These are phyloP conservation scores for Dioscorea zingiberensis DNA, from an alignment of 106 monocot genomes.

Conservation along the genomic window DNA sequence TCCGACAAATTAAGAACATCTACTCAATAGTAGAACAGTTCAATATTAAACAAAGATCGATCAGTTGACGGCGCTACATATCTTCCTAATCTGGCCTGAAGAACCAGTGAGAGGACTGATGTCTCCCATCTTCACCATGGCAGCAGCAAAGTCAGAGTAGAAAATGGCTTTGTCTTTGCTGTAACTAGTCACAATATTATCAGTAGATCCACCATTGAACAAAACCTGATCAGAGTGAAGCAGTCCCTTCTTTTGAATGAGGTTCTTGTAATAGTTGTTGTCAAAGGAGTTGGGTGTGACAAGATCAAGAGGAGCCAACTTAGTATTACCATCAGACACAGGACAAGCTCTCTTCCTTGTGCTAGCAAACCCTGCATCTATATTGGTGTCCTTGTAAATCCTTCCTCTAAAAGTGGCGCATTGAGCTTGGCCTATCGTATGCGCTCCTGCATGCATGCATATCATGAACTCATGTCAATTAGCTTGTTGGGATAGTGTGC, in stretches of 20 bases:
- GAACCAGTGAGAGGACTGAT: background rate
- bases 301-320: conserved; percentile 3
- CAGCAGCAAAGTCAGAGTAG: background rate
- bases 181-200: background rate
- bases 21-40: too few species aligned
- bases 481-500: too few species aligned
- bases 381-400: conserved; percentile 35
- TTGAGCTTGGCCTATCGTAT: conserved; percentile 30
- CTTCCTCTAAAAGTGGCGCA: conserved; percentile 17
- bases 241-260: conserved; percentile 15
- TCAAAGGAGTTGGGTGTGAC: conserved; percentile 2
- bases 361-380: conserved; percentile 15
- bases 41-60: too few species aligned
- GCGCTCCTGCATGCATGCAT: conserved; percentile 14
- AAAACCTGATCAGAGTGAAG: conserved; percentile 29
- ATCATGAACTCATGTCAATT: background rate
- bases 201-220: conserved; percentile 8
- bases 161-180: background rate
- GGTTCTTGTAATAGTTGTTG: conserved; percentile 22
- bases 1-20: too few species aligned
- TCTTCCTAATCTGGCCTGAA: background rate
- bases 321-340: conserved; percentile 2
- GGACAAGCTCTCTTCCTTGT: conserved; percentile 6
- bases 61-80: background rate
- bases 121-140: conserved; percentile 17